Conservation (phyloP, 1,284 basidiomycete genomes). For the Boletus albobrunnescens region DNA sequence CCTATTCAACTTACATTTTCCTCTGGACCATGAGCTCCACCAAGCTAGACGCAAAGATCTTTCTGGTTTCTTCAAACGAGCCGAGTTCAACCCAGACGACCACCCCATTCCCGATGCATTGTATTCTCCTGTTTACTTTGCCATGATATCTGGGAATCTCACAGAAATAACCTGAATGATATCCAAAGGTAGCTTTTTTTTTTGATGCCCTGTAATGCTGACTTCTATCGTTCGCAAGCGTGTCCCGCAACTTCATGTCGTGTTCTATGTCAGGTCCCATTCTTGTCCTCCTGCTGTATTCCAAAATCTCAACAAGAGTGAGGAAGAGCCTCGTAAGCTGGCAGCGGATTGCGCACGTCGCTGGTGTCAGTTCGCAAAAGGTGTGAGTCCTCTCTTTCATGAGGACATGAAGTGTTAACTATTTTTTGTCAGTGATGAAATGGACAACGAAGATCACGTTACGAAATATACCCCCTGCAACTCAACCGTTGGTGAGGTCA, state of each 20-base stretch:
- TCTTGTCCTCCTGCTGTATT: not conserved
- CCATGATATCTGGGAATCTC: not conserved
- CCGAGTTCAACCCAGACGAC: not conserved
- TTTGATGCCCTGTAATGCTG: not conserved
- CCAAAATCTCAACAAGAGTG: not conserved
- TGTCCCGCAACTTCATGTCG: not conserved
- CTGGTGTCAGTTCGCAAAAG: not conserved
- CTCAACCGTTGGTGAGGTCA: no score
- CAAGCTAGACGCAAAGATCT: not conserved
- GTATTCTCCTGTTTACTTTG: not conserved
- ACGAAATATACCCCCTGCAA: no score
- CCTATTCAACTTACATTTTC: not conserved
- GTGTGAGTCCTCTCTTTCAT: not conserved
- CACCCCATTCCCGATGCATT: not conserved
- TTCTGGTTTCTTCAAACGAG: not conserved
- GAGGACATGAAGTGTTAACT: not conserved
- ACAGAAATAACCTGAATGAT: not conserved
- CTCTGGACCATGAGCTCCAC: not conserved
- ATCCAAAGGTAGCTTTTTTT: not conserved
- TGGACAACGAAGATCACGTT: not conserved
- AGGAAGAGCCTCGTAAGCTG: not conserved
- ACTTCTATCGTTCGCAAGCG: not conserved
- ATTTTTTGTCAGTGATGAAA: not conserved
- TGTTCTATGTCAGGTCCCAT: not conserved
- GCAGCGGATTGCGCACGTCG: not conserved